Evolutionary conservation across 805 yeast species (phyloP), one percentile per base, ranked within the genome.

Genomic region (Jamesozyma lodderae): DNA sequence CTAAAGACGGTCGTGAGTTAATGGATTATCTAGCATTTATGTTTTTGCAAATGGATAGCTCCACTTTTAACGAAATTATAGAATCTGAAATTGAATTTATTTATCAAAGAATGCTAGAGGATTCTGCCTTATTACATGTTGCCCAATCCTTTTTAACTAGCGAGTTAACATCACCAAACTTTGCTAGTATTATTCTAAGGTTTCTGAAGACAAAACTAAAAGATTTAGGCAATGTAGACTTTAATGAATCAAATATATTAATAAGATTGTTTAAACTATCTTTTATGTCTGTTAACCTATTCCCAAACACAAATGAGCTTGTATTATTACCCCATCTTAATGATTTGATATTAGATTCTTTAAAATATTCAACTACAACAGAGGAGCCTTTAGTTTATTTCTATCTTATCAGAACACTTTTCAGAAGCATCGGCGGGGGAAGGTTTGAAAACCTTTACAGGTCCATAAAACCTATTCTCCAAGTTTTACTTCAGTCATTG

Each of bases 371-470:
- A 0, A 81, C 96, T 1, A 77, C 79, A 6, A 84, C 96, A 0
- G 81, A 83, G 47, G 96, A 90, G 53, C 97, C 98, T 4, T 69
- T 85, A 18, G 85, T 86, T 2, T 92, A 87, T 57, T 88, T 90
- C 45, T 83, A 87, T 50, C 67, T 92, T 49, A 81, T 92, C 17
- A 69, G 97, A 51, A 85, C 95, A 0, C 64, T 92, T 35, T 92
- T 92, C 67, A 71, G 97, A 59, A 83, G 94, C 52, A 88, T 92
- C 33, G 95, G 96, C 24, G 97, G 98, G 36, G 98, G 98, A 6
- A 69, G 97, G 41, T 90, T 92, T 57, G 99, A 92, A 59, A 78
- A 80, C 38, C 67, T 92, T 14, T 94, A 94, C 65, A 85, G 92
- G 49, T 95, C 88, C 44, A 90, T 94, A 15, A 73, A 87, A 67